A percentile compares a stretch with the other conserved stretches of the same genome.
phyloP scores from a whole-genome alignment of 2,329 filamentous ascomycete species.

The Pseudogymnoascus sp. region DNA sequence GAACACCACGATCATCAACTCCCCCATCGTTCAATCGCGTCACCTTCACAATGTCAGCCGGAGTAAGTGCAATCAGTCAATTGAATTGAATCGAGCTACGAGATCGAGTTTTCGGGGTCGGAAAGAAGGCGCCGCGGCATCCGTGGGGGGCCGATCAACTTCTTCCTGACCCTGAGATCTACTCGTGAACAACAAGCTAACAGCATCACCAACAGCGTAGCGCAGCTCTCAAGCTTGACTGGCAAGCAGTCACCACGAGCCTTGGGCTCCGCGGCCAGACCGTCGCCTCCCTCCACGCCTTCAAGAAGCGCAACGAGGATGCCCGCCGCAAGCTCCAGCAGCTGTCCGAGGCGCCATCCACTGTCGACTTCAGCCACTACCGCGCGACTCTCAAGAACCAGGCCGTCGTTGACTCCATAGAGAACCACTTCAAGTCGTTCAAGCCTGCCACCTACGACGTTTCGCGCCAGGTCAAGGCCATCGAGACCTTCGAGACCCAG shows the following conservation, averaged over 20 bases:
- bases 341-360: slow-evolving; percentile 75
- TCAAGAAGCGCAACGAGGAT: slow-evolving; percentile 99
- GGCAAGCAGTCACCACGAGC: slow-evolving; percentile 87
- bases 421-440: slow-evolving; percentile 88
- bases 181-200: slow-evolving; percentile 2
- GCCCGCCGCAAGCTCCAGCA: slow-evolving; percentile 85
- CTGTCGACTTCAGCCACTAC: slow-evolving; percentile 91
- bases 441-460: slow-evolving; percentile 93
- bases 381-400: slow-evolving; percentile 90
- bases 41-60: slow-evolving; percentile 52
- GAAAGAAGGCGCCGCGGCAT: background rate
- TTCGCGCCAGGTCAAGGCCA: slow-evolving; percentile 88
- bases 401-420: slow-evolving; percentile 90
- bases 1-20: slow-evolving; percentile 38
- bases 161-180: slow-evolving; percentile 1
- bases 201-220: slow-evolving; percentile 59
- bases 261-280: slow-evolving; percentile 96
- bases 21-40: slow-evolving; percentile 41
- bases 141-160: background rate
- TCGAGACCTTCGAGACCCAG: slow-evolving; percentile 95
- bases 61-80: slow-evolving; percentile 47
- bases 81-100: slow-evolving; percentile 15
- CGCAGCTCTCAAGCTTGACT: slow-evolving; percentile 98
- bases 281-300: slow-evolving; percentile 79
- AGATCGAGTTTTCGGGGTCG: background rate